Percentiles rank a stretch among this genome's conserved stretches.
Conservation (phyloP, 2,329 filamentous ascomycete species). For the Aspergillus glaucus region DNA sequence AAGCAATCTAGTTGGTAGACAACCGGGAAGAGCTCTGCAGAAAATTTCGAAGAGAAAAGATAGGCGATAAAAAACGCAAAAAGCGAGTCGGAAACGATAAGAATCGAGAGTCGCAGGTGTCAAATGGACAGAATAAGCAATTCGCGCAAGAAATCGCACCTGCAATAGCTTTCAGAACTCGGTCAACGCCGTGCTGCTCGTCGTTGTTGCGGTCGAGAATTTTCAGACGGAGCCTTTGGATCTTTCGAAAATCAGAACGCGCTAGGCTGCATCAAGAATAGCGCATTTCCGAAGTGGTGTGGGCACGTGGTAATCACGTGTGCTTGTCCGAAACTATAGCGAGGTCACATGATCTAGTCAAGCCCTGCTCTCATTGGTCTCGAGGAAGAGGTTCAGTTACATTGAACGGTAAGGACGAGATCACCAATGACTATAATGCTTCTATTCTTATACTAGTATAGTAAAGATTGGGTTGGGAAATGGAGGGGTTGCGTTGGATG, state of each 20-base stretch:
- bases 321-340: constrained; percentile 8
- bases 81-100: constrained; percentile 6
- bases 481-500: not conserved
- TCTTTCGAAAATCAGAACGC: constrained; percentile 35
- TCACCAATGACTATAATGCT: not conserved
- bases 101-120: constrained; percentile 7
- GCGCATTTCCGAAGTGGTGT: constrained; percentile 13
- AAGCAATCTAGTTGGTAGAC: constrained; percentile 7
- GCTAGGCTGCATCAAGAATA: constrained; percentile 24
- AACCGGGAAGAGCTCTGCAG: constrained; percentile 10
- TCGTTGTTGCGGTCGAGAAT: constrained; percentile 35
- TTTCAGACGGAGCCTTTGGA: constrained; percentile 31
- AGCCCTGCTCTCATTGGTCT: constrained; percentile 19
- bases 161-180: constrained; percentile 22
- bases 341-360: constrained; percentile 22
- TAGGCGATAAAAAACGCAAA: not conserved
- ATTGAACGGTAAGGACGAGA: not conserved
- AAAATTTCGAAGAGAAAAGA: constrained; percentile 5
- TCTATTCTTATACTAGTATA: too few relatives aligned
- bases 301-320: constrained; percentile 19
- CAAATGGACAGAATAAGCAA: constrained; percentile 15
- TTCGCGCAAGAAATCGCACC: constrained; percentile 17
- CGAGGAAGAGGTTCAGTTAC: not conserved
- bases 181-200: constrained; percentile 30
- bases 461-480: not conserved